Base-by-base conservation (phyloP, 108 stramenopile species). In the Discostella pseudostelligera region DNA sequence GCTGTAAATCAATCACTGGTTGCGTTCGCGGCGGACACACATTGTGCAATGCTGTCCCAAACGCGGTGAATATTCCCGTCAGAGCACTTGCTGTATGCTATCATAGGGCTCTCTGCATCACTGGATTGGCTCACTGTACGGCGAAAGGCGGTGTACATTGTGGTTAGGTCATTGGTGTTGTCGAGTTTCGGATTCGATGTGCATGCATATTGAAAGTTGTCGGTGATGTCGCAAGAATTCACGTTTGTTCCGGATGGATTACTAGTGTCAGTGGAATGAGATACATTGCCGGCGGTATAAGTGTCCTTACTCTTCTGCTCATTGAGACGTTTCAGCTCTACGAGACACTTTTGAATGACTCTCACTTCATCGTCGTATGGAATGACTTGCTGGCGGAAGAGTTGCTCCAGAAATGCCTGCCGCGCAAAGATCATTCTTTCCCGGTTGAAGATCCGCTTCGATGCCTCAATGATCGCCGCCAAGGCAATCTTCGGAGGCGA, bases 401-500 rank as follows among this genome's bases (percentile, higher is more conserved):
- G 42, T n/a, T 8, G 42, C 9, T 43, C 42, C 14, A 43, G 3
- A 43, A n/a, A 43, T 8, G 12, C 9, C 3, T 43, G 42, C 57
- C 21, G 26, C 57, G 29, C 20, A 1, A 43, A 12, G 13, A 14
- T 14, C 35, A 36, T 5, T 56, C 8, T 17, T 43, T 43, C 42
- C 42, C n/a, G 10, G 13, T 36, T 7, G 11, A 49, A 56, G 17
- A 39, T 17, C n/a, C 56, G 9, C 45, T 16, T 5, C 1, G 57
- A 24, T 22, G 57, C 56, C 55, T 68, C 67, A 4, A 58, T 13
- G 24, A 68, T 59, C 7, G 67, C 67, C 22, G 67, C 56, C 24
- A 68, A 39, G 36, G 67, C 67, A 25, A 68, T 42, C 45, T 68
- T 68, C 10, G 57, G 49, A 24, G 67, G 67, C 22, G 21, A 2